These are phyloP conservation scores for Elsinoe perseae DNA, from an alignment of 2,329 filamentous ascomycete genomes.

Conservation along the genomic window DNA sequence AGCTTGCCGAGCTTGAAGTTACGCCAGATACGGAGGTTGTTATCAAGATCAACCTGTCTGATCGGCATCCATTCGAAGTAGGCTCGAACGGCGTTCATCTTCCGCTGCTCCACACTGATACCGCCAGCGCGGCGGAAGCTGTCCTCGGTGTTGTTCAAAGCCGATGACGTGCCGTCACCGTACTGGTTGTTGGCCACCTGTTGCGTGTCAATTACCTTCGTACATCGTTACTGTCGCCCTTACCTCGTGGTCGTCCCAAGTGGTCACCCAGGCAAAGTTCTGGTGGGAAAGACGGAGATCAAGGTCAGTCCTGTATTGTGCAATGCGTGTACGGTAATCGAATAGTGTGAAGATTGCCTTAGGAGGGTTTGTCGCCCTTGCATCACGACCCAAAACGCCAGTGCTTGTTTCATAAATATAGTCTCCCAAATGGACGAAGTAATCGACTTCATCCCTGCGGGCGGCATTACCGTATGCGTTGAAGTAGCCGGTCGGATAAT, in stretches of 20 bases:
- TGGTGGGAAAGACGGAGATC: slow-evolving; percentile 51
- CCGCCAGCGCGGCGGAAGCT: slow-evolving; percentile 52
- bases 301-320: slow-evolving; percentile 53
- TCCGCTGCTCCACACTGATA: slow-evolving; percentile 60
- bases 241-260: slow-evolving; percentile 60
- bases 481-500: slow-evolving; percentile 52
- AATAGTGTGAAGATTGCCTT: slow-evolving; percentile 46
- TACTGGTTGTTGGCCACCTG: slow-evolving; percentile 54
- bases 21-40: slow-evolving; percentile 62
- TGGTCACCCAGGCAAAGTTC: slow-evolving; percentile 54
- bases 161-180: slow-evolving; percentile 52
- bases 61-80: slow-evolving; percentile 61
- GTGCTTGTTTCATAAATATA: slow-evolving; percentile 57
- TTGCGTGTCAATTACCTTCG: no score
- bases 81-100: slow-evolving; percentile 64
- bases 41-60: slow-evolving; percentile 59
- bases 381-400: slow-evolving; percentile 31
- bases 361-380: slow-evolving; percentile 47
- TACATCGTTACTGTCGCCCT: no score
- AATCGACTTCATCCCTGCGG: slow-evolving; percentile 41
- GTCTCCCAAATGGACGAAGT: slow-evolving; percentile 42
- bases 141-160: slow-evolving; percentile 58
- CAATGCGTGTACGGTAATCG: slow-evolving; percentile 53
- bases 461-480: slow-evolving; percentile 34
- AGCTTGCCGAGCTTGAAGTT: slow-evolving; percentile 57